Base-by-base conservation (phyloP, 148 eudicot genomes). In the Amaranthus palmeri region DNA sequence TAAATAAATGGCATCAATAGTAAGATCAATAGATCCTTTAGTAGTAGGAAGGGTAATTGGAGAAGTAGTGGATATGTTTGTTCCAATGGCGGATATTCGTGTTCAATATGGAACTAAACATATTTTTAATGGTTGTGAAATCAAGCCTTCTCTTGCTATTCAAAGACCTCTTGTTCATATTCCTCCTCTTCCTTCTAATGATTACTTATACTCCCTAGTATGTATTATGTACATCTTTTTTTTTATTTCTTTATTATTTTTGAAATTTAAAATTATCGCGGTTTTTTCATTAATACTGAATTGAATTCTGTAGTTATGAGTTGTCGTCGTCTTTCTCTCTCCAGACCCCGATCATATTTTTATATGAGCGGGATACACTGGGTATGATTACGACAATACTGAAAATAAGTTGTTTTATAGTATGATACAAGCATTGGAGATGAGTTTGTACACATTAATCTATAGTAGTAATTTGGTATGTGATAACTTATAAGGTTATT, bases 1-100 rank as follows among this genome's bases (percentile, higher is more conserved):
- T 17, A 45, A 70, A 3, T 10, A 11, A 40, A 50, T 47, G 45
- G 36, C 74, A 61, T 60, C 42, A 9, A 71, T 76, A 76, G 78
- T 67, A 50, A 56, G 71, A 3, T 66, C 79, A 15, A 61, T 78
- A 0, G 83, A 83, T 52, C 79, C 86, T 0, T 61, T 83, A 72
- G 86, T 83, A 5, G 79, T 81, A 0, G 83, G 79, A 44, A 73
- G 74, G 50, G 88, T 85, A 50, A 74, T 85, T n/a, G 88, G 82
- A 0, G 88, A 85, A 57, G 88, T 85, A 44, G 52, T 85, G 2
- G 86, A 85, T 48, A 69, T 76, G 75, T 85, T 82, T 43, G 72
- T 68, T 42, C 88, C 86, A 0, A 44, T 43, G 18, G 80, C 58
- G 0, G 72, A 68, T 42, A 9, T 85, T 36, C 41, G 68, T 0